Conservation (phyloP, 2,329 filamentous ascomycete species). For the Alternaria angustiovoidea region DNA sequence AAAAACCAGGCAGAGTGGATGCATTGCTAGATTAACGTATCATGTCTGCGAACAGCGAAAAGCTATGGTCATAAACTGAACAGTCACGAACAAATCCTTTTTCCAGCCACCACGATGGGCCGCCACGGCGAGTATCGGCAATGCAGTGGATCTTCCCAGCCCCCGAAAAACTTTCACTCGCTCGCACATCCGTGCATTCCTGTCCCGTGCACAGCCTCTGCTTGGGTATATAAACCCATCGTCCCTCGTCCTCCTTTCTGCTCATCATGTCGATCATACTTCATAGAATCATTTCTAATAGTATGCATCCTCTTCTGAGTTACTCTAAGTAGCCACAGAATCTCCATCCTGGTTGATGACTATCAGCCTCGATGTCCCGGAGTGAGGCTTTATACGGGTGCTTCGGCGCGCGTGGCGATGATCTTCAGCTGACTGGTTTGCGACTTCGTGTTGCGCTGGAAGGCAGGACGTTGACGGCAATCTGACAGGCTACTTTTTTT, state of each 20-base stretch:
- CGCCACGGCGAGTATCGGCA: background rate
- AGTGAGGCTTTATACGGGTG: conserved; percentile 75
- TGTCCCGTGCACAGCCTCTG: background rate
- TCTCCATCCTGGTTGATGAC: conserved; percentile 92
- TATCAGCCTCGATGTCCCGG: conserved; percentile 82
- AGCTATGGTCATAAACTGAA: background rate
- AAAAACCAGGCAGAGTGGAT: background rate
- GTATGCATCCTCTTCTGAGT: conserved; percentile 92
- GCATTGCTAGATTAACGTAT: background rate
- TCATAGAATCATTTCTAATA: conserved; percentile 76
- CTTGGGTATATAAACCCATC: background rate
- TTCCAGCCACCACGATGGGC: background rate
- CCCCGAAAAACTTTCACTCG: background rate
- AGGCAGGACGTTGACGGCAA: conserved; percentile 82
- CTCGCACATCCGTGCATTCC: conserved; percentile 22
- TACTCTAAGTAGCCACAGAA: conserved; percentile 92
- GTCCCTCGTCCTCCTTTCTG: conserved; percentile 2
- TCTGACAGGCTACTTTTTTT: conserved; percentile 74
- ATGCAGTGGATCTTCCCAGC: background rate
- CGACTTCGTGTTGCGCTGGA: conserved; percentile 76
- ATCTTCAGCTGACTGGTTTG: conserved; percentile 81
- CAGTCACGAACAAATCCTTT: background rate
- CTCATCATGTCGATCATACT: conserved; percentile 18
- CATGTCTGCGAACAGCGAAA: background rate
- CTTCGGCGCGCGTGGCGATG: conserved; percentile 93